phyloP scores from a whole-genome alignment of 2,329 filamentous ascomycete species.

The Hirsutella thompsonii region DNA sequence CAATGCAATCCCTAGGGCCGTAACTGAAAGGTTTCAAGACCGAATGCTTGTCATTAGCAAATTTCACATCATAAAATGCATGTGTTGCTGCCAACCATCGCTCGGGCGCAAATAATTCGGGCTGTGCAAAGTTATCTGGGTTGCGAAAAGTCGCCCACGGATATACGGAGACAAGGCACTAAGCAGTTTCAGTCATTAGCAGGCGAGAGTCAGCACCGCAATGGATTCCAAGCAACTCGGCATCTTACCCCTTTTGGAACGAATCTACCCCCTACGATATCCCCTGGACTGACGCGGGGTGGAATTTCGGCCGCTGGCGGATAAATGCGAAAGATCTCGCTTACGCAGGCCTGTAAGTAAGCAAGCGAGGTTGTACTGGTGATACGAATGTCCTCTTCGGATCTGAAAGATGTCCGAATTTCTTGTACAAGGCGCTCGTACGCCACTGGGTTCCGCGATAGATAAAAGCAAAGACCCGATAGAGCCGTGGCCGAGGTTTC shows the following conservation, averaged over 20 bases:
- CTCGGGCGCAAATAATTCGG: conserved; percentile 32
- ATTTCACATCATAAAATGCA: conserved; percentile 20
- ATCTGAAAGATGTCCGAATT: conserved; percentile 17
- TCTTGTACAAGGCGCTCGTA: conserved; percentile 22
- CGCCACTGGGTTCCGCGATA: conserved; percentile 15
- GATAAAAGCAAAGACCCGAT: conserved; percentile 14
- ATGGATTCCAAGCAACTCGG: too few relatives aligned
- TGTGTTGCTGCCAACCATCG: conserved; percentile 21
- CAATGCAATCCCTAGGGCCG: conserved; percentile 27
- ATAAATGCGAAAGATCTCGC: conserved; percentile 29
- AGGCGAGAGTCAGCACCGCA: too few relatives aligned
- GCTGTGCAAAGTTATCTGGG: conserved; percentile 28
- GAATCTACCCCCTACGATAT: conserved; percentile 15
- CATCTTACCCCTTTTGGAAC: conserved; percentile 22
- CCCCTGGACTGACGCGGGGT: conserved; percentile 17
- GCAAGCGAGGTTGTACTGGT: conserved; percentile 13
- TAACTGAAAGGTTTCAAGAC: conserved; percentile 23
- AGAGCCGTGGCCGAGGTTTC: conserved; percentile 20
- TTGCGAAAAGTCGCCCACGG: conserved; percentile 31
- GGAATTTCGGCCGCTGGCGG: conserved; percentile 17
- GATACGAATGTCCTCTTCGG: conserved; percentile 23
- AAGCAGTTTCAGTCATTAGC: too few relatives aligned
- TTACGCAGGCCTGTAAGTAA: conserved; percentile 25
- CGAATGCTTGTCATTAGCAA: conserved; percentile 21
- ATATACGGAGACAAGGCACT: conserved; percentile 28